These are phyloP conservation scores for Proliferodiscus dingleyae DNA, from an alignment of 2,329 filamentous ascomycete genomes.

Conservation along the genomic window DNA sequence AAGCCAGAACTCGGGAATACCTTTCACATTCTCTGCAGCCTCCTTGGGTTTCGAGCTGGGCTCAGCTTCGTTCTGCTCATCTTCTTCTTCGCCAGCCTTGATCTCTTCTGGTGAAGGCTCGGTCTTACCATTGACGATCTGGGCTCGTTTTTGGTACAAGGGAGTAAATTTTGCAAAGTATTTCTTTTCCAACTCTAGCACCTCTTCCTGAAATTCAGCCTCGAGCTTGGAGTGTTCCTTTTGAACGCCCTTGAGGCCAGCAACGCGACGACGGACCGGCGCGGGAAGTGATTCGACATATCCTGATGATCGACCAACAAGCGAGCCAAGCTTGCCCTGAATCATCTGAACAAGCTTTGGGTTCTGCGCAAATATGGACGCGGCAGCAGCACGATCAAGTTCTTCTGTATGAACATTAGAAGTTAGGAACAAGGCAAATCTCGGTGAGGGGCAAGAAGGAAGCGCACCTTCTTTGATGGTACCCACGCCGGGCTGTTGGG, in stretches of 20 bases:
- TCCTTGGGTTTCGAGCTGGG: slow-evolving; percentile 47
- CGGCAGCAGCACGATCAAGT: slow-evolving; percentile 78
- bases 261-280: slow-evolving; percentile 85
- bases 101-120: slow-evolving; percentile 89
- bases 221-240: slow-evolving; percentile 98
- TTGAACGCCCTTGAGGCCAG: slow-evolving; percentile 94
- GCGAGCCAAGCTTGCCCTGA: slow-evolving; percentile 87
- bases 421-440: slow-evolving; percentile 19
- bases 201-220: slow-evolving; percentile 97
- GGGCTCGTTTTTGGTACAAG: slow-evolving; percentile 89
- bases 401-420: slow-evolving; percentile 60
- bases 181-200: slow-evolving; percentile 97
- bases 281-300: slow-evolving; percentile 95
- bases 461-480: slow-evolving; percentile 95
- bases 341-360: slow-evolving; percentile 95
- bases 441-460: slow-evolving; percentile 26
- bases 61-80: slow-evolving; percentile 49
- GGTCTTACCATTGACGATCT: slow-evolving; percentile 79
- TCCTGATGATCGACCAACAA: slow-evolving; percentile 91
- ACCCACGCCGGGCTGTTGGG: slow-evolving; percentile 86
- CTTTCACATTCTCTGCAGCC: slow-evolving; percentile 51
- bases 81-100: slow-evolving; percentile 77
- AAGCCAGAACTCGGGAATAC: slow-evolving; percentile 98
- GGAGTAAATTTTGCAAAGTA: slow-evolving; percentile 99
- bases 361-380: slow-evolving; percentile 92